Conservation (phyloP, 1,284 basidiomycete genomes). For the Lentinus polychrous region DNA sequence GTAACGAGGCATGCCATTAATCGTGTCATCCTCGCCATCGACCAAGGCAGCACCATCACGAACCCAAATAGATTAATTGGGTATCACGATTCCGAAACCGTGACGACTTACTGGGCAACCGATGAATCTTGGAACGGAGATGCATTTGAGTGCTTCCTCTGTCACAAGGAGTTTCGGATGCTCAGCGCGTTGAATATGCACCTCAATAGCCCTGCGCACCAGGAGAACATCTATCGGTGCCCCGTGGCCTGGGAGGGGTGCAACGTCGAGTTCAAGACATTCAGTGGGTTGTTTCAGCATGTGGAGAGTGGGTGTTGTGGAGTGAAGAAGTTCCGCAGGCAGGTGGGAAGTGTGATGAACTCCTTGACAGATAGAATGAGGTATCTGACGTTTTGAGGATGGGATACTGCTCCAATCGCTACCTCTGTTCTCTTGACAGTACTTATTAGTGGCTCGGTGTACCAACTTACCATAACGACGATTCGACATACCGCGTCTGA, state of each 20-base stretch:
- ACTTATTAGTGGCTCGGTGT: no score
- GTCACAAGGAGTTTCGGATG: constrained; percentile 13
- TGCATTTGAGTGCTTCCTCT: constrained; percentile 9
- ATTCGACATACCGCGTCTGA: no score
- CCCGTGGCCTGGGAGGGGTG: constrained; percentile 13
- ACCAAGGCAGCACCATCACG: constrained; percentile 22
- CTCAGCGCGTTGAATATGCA: constrained; percentile 16
- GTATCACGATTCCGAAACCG: neutral
- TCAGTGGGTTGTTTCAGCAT: constrained; percentile 19
- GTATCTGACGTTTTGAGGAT: no score
- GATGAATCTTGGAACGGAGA: constrained; percentile 6
- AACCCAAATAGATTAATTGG: constrained; percentile 23
- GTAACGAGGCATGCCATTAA: constrained; percentile 24
- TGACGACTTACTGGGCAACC: constrained; percentile 2
- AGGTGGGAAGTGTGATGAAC: neutral
- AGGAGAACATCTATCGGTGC: constrained; percentile 17
- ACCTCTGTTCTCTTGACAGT: no score
- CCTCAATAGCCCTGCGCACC: constrained; percentile 20
- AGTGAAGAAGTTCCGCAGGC: constrained; percentile 11
- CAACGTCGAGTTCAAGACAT: constrained; percentile 12
- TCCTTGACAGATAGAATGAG: neutral
- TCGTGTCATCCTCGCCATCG: constrained; percentile 17
- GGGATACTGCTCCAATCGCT: no score
- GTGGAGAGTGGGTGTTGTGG: constrained; percentile 18
- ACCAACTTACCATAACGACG: no score